Percentiles rank a stretch among this genome's conserved stretches.
Conservation (phyloP, 108 stramenopile genomes). For the Skeletonema menzelii region DNA sequence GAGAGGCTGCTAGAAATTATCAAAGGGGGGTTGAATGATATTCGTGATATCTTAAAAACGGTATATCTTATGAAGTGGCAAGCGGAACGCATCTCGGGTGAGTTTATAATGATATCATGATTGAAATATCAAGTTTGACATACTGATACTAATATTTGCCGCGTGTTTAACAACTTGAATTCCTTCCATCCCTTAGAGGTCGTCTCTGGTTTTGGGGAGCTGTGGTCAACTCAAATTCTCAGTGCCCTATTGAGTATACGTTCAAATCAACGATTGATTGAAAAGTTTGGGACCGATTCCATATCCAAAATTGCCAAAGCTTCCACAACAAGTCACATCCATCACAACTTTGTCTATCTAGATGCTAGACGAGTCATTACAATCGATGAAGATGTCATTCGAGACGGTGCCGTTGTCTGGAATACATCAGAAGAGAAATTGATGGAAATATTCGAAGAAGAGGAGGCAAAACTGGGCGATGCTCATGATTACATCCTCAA, state of each 20-base stretch:
- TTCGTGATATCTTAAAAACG: constrained; percentile 80
- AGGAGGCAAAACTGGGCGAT: constrained; percentile 21
- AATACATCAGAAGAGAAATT: constrained; percentile 51
- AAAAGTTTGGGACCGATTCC: neutral
- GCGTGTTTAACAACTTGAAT: neutral
- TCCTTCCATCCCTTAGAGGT: constrained; percentile 26
- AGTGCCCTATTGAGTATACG: constrained; percentile 38
- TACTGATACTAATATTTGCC: neutral
- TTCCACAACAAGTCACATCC: constrained; percentile 2
- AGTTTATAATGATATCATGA: neutral
- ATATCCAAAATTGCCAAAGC: neutral
- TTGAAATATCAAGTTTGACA: neutral
- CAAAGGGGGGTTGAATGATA: constrained; percentile 62
- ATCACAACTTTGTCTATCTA: constrained; percentile 62
- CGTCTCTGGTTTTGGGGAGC: constrained; percentile 86
- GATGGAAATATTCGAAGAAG: constrained; percentile 43
- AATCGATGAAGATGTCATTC: constrained; percentile 72
- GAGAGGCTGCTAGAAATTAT: constrained; percentile 48
- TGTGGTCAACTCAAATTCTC: constrained; percentile 85
- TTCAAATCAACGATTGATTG: constrained; percentile 21
- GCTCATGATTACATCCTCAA: neutral
- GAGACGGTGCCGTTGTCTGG: constrained; percentile 72
- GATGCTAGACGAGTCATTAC: constrained; percentile 84
- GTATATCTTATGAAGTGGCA: constrained; percentile 83
- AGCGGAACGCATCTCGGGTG: constrained; percentile 50